phyloP scores from a whole-genome alignment of 306 rosid genomes.

The Cicer yamashitae region DNA sequence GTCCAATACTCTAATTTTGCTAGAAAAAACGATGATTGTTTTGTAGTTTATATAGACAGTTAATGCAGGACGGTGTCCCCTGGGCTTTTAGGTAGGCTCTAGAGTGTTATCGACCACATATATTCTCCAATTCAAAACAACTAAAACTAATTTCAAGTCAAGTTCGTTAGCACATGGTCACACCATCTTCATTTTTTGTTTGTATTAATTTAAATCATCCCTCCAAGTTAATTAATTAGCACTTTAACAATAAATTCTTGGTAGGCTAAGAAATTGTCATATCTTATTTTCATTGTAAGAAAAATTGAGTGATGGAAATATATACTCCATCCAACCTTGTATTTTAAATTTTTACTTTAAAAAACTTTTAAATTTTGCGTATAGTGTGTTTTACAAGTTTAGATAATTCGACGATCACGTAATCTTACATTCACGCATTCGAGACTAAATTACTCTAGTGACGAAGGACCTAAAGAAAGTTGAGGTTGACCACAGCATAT shows the following conservation, averaged over 20 bases:
- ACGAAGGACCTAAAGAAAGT: not conserved
- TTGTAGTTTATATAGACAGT: too few species aligned
- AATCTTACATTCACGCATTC: not conserved
- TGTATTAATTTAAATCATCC: not conserved
- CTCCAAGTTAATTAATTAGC: not conserved
- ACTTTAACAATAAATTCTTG: not conserved
- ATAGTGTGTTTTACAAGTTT: too few species aligned
- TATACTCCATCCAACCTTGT: not conserved
- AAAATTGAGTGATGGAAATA: not conserved
- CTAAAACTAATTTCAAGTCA: not conserved
- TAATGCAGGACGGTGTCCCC: not conserved
- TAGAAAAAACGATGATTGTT: too few species aligned
- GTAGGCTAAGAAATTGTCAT: not conserved
- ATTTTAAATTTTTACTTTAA: not conserved
- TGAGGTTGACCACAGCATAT: slow-evolving; percentile 1
- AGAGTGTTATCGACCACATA: not conserved
- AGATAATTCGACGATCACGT: too few species aligned
- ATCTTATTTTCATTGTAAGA: not conserved
- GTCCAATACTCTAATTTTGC: too few species aligned
- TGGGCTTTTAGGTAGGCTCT: not conserved
- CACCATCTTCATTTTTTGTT: slow-evolving; percentile 3
- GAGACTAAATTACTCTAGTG: not conserved
- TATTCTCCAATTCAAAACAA: slow-evolving; percentile 15
- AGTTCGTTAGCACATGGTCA: slow-evolving; percentile 29
- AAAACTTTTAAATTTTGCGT: not conserved